Percentiles rank a stretch among this genome's conserved stretches.
Evolutionary conservation across 805 yeast genomes (phyloP).

Genomic region (Metschnikowia drakensbergensis): DNA sequence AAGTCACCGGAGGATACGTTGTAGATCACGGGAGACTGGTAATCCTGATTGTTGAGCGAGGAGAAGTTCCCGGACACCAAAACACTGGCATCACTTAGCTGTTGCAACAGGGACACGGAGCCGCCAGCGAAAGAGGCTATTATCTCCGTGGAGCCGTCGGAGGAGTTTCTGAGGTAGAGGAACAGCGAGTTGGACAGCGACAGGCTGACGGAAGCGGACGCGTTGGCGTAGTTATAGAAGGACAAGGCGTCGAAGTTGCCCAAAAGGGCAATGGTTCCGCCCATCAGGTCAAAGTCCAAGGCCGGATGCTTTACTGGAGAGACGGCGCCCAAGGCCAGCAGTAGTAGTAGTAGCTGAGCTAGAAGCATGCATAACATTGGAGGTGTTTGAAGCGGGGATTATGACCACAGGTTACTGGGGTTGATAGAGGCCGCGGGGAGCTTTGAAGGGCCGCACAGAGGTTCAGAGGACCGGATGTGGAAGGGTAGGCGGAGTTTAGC

Average conservation of each 20-base stretch:
- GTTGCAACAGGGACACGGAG: slow-evolving; percentile 24
- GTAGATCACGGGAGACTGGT: slow-evolving; percentile 34
- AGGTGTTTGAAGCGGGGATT: background rate
- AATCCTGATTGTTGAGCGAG: slow-evolving; percentile 24
- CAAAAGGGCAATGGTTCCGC: slow-evolving; percentile 16
- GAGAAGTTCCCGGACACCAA: slow-evolving; percentile 37
- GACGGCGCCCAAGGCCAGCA: background rate
- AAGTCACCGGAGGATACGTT: slow-evolving; percentile 26
- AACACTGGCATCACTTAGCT: slow-evolving; percentile 25
- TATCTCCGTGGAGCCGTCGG: slow-evolving; percentile 8
- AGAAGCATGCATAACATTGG: slow-evolving; percentile 2
- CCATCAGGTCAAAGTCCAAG: slow-evolving; percentile 14
- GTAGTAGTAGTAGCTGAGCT: slow-evolving; percentile 5
- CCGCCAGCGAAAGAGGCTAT: slow-evolving; percentile 34
- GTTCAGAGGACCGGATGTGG: background rate
- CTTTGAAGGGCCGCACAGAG: no score
- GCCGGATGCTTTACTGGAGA: slow-evolving; percentile 13
- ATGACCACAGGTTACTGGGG: no score
- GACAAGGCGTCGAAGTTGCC: slow-evolving; percentile 18
- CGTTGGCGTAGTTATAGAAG: slow-evolving; percentile 15
- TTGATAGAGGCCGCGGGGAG: no score
- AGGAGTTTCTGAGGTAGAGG: slow-evolving; percentile 14
- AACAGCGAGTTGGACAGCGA: slow-evolving; percentile 8
- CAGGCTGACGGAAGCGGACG: slow-evolving; percentile 15
- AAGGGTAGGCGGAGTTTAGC: background rate